Conservation (phyloP, 2,329 filamentous ascomycete genomes). For the Xylaria multiplex region DNA sequence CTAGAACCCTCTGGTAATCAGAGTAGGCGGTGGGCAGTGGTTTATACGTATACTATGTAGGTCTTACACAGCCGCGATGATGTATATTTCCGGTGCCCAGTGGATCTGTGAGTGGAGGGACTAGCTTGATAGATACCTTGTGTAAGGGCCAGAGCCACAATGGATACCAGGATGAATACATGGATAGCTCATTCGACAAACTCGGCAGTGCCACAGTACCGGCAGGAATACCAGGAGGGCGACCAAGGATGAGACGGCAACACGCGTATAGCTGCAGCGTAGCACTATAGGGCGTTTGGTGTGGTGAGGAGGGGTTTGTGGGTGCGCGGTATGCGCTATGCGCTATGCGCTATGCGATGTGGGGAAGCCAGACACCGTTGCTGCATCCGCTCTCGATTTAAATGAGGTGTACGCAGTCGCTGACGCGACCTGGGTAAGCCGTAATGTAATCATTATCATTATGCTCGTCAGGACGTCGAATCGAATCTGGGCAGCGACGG, state of each 20-base stretch:
- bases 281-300: neutral
- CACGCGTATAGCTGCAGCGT: constrained; percentile 7
- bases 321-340: neutral
- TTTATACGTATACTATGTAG: neutral
- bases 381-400: neutral
- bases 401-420: constrained; percentile 19
- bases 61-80: constrained; percentile 18
- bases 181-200: constrained; percentile 13
- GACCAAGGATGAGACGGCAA: constrained; percentile 4
- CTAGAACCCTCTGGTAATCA: neutral
- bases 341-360: constrained; percentile 15
- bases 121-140: neutral
- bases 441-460: neutral
- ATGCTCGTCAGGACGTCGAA: neutral
- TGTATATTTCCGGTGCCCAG: constrained; percentile 1
- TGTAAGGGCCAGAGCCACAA: too few species aligned
- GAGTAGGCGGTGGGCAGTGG: constrained; percentile 3
- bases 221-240: neutral
- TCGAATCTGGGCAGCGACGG: neutral
- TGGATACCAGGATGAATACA: too few species aligned
- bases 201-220: constrained; percentile 19
- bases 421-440: constrained; percentile 26
- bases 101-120: constrained; percentile 6
- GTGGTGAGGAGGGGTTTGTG: neutral
- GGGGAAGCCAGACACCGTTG: constrained; percentile 19